phyloP scores from a whole-genome alignment of 2,329 filamentous ascomycete species.

The Lachnellula subtilissima region DNA sequence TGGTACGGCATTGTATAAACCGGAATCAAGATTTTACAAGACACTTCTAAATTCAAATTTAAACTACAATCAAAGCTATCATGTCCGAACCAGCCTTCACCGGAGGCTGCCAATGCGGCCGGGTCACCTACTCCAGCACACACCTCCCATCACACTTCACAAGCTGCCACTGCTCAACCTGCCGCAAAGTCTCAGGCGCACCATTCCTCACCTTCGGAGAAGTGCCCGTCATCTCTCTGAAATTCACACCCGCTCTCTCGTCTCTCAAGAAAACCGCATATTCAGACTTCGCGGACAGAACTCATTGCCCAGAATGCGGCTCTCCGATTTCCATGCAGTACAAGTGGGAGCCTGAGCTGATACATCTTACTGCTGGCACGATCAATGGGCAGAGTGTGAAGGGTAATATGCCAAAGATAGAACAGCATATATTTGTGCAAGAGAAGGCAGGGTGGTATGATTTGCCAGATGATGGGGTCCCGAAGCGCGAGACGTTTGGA shows the following conservation, averaged over 20 bases:
- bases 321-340: constrained; percentile 42
- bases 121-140: constrained; percentile 38
- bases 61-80: background rate
- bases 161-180: constrained; percentile 45
- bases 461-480: constrained; percentile 34
- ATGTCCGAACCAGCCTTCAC: constrained; percentile 25
- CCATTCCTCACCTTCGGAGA: constrained; percentile 40
- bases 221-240: constrained; percentile 34
- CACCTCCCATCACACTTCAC: constrained; percentile 33
- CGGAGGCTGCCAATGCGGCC: constrained; percentile 41
- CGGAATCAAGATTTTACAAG: background rate
- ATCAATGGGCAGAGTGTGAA: constrained; percentile 38
- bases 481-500: constrained; percentile 26
- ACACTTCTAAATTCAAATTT: too few species aligned
- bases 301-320: constrained; percentile 43
- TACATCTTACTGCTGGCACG: constrained; percentile 36
- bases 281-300: constrained; percentile 38
- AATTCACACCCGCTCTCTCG: constrained; percentile 30
- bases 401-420: constrained; percentile 28
- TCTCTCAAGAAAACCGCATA: constrained; percentile 33
- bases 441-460: constrained; percentile 35
- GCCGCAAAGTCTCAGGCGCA: constrained; percentile 43
- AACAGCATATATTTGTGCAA: constrained; percentile 40
- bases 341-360: constrained; percentile 28
- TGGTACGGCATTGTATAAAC: background rate